Percentiles rank a stretch among this genome's conserved stretches.
These are phyloP conservation scores for Fusarium lyarnte DNA, from an alignment of 2,329 filamentous ascomycete genomes.

Conservation along the genomic window DNA sequence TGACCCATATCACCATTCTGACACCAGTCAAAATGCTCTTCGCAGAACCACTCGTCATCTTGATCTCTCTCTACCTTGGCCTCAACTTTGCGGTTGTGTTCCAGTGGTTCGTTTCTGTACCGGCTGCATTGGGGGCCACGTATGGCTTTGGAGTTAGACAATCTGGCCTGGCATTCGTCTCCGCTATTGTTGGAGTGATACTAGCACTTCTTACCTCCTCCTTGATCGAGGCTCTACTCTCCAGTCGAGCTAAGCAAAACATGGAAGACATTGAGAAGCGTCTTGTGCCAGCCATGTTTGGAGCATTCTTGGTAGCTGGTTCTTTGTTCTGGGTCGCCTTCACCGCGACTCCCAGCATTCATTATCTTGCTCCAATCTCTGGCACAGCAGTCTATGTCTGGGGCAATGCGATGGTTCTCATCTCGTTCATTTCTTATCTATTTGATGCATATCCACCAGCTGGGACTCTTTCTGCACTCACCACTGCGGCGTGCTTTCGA, in stretches of 20 bases:
- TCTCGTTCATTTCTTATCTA: background rate
- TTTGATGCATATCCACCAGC: background rate
- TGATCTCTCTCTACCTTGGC: background rate
- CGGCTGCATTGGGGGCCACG: background rate
- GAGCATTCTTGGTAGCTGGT: background rate
- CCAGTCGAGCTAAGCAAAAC: background rate
- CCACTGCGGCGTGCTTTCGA: background rate
- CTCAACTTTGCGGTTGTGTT: background rate
- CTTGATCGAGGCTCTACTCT: background rate
- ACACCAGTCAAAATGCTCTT: background rate
- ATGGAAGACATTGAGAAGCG: background rate
- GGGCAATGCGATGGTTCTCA: constrained; percentile 1
- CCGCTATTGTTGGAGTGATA: background rate
- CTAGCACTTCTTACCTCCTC: background rate
- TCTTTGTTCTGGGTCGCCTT: background rate
- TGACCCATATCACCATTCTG: background rate
- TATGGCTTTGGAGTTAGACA: background rate
- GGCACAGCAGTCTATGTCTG: background rate
- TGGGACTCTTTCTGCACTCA: background rate
- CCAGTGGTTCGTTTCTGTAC: constrained; percentile 1
- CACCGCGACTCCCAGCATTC: background rate
- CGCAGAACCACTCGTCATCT: background rate
- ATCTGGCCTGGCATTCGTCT: background rate
- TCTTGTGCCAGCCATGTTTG: background rate
- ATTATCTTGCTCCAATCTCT: background rate